phyloP scores from a whole-genome alignment of 2,329 filamentous ascomycete genomes.

The Rhinocladiella mackenziei region DNA sequence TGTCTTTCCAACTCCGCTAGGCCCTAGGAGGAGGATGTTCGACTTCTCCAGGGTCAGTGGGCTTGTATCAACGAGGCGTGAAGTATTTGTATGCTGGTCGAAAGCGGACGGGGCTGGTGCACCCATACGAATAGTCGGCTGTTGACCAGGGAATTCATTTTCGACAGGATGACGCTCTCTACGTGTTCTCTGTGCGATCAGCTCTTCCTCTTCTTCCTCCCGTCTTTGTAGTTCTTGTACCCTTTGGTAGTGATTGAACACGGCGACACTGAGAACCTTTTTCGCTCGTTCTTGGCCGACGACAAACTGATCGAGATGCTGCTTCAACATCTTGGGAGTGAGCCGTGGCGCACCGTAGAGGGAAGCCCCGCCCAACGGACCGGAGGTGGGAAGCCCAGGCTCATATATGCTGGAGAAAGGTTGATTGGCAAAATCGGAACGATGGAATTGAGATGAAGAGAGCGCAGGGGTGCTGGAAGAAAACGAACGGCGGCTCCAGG shows the following conservation, averaged over 20 bases:
- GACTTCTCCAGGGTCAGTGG: conserved; percentile 86
- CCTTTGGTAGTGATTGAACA: conserved; percentile 95
- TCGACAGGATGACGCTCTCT: conserved; percentile 73
- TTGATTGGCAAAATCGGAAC: conserved; percentile 61
- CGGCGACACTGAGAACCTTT: conserved; percentile 85
- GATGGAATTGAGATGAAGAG: conserved; percentile 51
- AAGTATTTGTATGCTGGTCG: conserved; percentile 28
- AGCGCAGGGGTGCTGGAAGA: conserved; percentile 12
- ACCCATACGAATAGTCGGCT: conserved; percentile 46
- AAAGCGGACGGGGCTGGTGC: conserved; percentile 30
- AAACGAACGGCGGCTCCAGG: conserved; percentile 18
- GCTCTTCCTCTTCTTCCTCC: conserved; percentile 73
- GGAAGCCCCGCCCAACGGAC: conserved; percentile 59
- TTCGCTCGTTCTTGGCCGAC: conserved; percentile 91
- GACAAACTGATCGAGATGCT: conserved; percentile 90
- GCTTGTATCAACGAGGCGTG: conserved; percentile 51
- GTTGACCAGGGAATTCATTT: conserved; percentile 64
- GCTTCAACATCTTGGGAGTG: conserved; percentile 68
- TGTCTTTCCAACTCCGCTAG: conserved; percentile 93
- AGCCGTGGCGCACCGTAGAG: conserved; percentile 56
- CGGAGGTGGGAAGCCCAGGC: conserved; percentile 56
- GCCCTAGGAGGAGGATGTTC: conserved; percentile 84
- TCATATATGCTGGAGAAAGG: conserved; percentile 62
- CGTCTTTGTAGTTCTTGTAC: conserved; percentile 71
- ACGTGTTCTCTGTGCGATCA: conserved; percentile 66